Conservation (phyloP, 768 basidiomycete species). For the Tricholoma bakamatsutake region DNA sequence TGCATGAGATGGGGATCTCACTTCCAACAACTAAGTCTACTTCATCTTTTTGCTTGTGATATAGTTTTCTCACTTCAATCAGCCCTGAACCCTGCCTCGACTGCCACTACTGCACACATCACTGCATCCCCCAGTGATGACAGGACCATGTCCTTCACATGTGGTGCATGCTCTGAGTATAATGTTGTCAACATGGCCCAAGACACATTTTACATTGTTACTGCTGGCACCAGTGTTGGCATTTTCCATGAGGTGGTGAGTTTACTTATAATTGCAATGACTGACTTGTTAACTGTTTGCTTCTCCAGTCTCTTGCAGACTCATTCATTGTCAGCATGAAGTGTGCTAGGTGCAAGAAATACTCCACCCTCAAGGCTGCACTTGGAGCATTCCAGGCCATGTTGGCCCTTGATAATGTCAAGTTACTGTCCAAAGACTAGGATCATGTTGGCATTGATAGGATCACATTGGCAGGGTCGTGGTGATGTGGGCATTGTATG, state of each 20-base stretch:
- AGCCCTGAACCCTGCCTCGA: neutral
- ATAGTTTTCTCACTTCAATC: neutral
- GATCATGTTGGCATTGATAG: neutral
- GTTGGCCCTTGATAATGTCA: neutral
- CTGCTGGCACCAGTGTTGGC: neutral
- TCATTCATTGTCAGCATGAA: neutral
- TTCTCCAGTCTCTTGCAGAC: neutral
- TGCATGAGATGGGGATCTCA: neutral
- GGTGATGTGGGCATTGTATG: neutral
- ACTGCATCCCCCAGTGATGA: neutral
- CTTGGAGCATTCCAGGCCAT: neutral
- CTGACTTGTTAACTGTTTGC: neutral
- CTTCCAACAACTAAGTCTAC: neutral
- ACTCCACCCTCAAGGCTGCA: neutral
- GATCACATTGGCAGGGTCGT: too few relatives aligned
- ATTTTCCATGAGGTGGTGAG: neutral
- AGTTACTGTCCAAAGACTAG: neutral
- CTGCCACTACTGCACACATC: neutral
- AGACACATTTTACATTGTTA: neutral
- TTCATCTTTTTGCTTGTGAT: neutral
- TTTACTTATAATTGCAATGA: neutral
- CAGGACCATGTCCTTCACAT: neutral
- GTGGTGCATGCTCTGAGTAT: neutral
- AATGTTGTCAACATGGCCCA: neutral
- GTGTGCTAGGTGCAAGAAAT: neutral